Evolutionary conservation across 2,329 filamentous ascomycete species (phyloP), one percentile per base, ranked within the genome.

Genomic region (Gnomoniopsis sp.): DNA sequence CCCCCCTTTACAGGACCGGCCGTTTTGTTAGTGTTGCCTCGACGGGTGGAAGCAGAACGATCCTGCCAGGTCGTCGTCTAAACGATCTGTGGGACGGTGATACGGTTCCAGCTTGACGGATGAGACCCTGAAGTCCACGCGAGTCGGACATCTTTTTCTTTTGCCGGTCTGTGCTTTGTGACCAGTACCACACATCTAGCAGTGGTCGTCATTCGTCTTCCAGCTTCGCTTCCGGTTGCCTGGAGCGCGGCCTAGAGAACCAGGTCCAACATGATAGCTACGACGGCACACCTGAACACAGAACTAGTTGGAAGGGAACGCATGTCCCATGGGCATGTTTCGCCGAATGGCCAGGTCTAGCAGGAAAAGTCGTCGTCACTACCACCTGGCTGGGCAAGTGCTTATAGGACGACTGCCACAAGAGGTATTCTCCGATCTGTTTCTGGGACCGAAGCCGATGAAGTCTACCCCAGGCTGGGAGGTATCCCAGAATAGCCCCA

Each of bases 51-150:
- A 34, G 49, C 49, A 52, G 49, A 43, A 51, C 49, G 38, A 57
- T 59, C 60, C 49, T 62, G 49, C 53, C 53, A 43, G 49, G 50
- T 49, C 49, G 53, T 51, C 34, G 53, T 54, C 44, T 59, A 57
- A 47, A 59, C 57, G 49, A 59, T 59, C 60, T 57, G 41, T 62
- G 53, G 19, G 38, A 54, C 49, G 41, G 53, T 59, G 21, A 38
- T 47, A 62, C 60, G 38, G 53, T 34, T 49, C 41, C 41, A 44
- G 41, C n/a, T 14, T 15, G 22, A 46, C 26, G 22, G 51, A 34
- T 44, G 23, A 47, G 43, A 33, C 44, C 23, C 26, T 54, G 52
- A 34, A 19, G 17, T 44, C 43, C 52, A 54, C 52, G 52, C 52
- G 52, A 47, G 41, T 26, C 52, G 30, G 41, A 33, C 23, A 34